Evolutionary conservation across 2,329 filamentous ascomycete species (phyloP), one percentile per base, ranked within the genome.

Genomic region (Falciphora oryzae): DNA sequence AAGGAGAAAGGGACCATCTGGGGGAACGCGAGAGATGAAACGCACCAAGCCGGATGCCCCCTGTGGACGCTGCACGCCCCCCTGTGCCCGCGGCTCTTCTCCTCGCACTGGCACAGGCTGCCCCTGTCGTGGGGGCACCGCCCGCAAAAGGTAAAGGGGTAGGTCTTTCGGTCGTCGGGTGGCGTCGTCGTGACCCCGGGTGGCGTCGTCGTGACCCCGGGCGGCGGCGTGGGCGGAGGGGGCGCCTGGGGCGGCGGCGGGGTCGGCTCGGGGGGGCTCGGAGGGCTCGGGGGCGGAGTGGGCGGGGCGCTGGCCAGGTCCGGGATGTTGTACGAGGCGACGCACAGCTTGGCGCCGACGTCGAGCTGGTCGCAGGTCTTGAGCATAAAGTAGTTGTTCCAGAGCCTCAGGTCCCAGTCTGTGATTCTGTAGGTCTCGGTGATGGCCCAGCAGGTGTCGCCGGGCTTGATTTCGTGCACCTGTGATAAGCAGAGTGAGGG

Each of bases 401-500:
- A 60, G 13, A 25, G 27, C 28, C 25, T 31, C 27, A 60, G 58
- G 28, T 60, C 28, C 13, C 22, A 16, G 27, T 32, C 31, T n/a
- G 3, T 35, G 58, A 60, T 60, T 5, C 18, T 8, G 58, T 60
- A 60, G 10, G 22, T n/a, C 16, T 35, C 14, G 11, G 58, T 6
- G 28, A 60, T 25, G 28, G 4, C 13, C 58, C 58, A 60, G 58
- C 58, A 60, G 27, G 58, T 60, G 28, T 60, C 58, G 14, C 58
- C 58, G 2, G 58, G 16, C 22, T n/a, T 28, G 28, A 60, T 25
- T 13, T 31, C 31, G 29, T 60, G 58, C 28, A 60, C 31, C 31
- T 60, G 32, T 2, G 8, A 6, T 29, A 32, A 32, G 7, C 4
- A 32, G 32, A 8, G 8, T 8, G 11, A 29, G 6, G 29, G 32